Evolutionary conservation across 1,139 yeast genomes (phyloP).

Genomic region (Sporopachydermia cereana): DNA sequence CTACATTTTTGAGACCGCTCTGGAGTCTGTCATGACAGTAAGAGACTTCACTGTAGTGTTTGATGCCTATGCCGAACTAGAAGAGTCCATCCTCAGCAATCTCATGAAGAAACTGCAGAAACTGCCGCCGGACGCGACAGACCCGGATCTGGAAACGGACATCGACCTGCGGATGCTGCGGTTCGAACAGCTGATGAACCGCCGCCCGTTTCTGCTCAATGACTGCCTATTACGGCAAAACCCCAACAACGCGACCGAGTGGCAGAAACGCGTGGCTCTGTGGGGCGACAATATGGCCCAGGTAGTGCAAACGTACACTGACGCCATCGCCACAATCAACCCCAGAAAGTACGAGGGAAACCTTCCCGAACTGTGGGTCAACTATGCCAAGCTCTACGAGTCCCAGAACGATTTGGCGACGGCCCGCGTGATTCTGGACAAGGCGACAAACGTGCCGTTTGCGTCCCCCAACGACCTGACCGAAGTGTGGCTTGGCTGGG

Average conservation of each 20-base stretch:
- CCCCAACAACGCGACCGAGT: conserved; percentile 47
- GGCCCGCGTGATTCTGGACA: conserved; percentile 51
- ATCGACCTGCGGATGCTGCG: conserved; percentile 32
- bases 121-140: conserved; percentile 1
- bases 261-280: conserved; percentile 52
- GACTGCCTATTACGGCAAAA: conserved; percentile 59
- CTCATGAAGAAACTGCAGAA: conserved; percentile 25
- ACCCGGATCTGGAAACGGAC: conserved; percentile 13
- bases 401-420: conserved; percentile 38
- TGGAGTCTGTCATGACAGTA: conserved; percentile 35
- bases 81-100: conserved; percentile 37
- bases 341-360: conserved; percentile 40
- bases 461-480: conserved; percentile 52
- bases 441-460: conserved; percentile 64
- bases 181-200: conserved; percentile 44
- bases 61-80: conserved; percentile 52
- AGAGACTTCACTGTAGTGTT: conserved; percentile 55
- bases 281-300: conserved; percentile 29
- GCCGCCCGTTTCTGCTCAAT: conserved; percentile 45
- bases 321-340: conserved; percentile 56
- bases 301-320: conserved; percentile 45
- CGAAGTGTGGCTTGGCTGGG: conserved; percentile 61
- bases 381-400: conserved; percentile 58
- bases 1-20: conserved; percentile 37
- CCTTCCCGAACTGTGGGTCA: conserved; percentile 46